Evolutionary conservation across 306 rosid species (phyloP), one percentile per base, ranked within the genome.

Genomic region (Malus sylvestris): DNA sequence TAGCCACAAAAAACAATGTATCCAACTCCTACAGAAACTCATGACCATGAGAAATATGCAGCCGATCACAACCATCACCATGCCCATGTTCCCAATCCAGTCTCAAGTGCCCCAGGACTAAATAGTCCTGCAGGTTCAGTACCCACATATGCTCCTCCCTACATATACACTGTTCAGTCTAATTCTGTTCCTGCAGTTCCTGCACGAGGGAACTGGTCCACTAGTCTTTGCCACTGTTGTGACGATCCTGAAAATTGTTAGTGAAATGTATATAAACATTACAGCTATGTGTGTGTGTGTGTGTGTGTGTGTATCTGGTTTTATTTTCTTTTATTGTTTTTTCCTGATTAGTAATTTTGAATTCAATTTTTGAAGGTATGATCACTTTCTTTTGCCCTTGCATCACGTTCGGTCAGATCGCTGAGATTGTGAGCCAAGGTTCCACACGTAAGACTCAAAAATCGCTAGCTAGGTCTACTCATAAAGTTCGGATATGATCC

Each of bases 331-430:
- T 5, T 53, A 8, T 16, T 53, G 22, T 8, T 38, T 40, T 51
- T 38, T 5, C 9, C n/a, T 23, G 19, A 32, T 6, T 22, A 52
- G 33, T 10, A 18, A n/a, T 71, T 58, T 16, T 14, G 5, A 8
- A 66, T 15, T 71, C 9, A 19, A 8, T 3, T 20, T 49, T 62
- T n/a, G 23, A 67, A 91, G 96, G 91, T 80, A 20, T 87, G 70
- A 89, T 89, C 45, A 91, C 96, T 80, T 83, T 79, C 75, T 78
- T 70, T 77, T 91, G 93, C 81, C 93, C 96, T 49, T 89, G 92
- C 75, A 76, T 89, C 81, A 87, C 96, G 6, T 91, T 91, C 73
- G 93, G 96, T 38, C 74, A 78, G 84, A 85, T 91, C 22, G 88
- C 93, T 61, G 91, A 89, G 76, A 80, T 91, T 70, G 78, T 91